phyloP scores from a whole-genome alignment of 2,329 filamentous ascomycete genomes.

The Periconia macrospinosa region DNA sequence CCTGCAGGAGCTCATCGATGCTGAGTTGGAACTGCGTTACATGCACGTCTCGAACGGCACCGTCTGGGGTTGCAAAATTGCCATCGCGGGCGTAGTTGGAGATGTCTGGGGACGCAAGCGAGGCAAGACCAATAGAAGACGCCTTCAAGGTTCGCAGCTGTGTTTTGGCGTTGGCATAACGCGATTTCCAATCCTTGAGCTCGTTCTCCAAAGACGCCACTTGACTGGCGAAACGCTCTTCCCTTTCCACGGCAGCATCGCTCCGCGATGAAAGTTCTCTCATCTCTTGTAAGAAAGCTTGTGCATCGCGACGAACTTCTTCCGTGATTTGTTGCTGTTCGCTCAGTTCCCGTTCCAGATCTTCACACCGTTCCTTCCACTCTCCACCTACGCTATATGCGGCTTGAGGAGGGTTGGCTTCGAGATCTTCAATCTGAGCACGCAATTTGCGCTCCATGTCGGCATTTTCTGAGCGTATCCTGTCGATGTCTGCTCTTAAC shows the following conservation, averaged over 20 bases:
- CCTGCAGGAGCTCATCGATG: constrained; percentile 84
- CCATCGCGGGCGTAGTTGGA: constrained; percentile 66
- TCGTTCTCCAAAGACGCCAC: constrained; percentile 79
- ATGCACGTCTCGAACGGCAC: constrained; percentile 86
- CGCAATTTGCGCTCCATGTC: constrained; percentile 64
- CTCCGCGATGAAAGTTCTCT: constrained; percentile 79
- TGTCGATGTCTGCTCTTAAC: constrained; percentile 77
- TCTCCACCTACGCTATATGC: constrained; percentile 24
- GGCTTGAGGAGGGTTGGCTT: constrained; percentile 27
- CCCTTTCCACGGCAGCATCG: constrained; percentile 75
- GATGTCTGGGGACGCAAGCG: constrained; percentile 62
- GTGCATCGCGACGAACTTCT: constrained; percentile 82
- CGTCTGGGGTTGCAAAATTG: constrained; percentile 69
- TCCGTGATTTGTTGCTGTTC: constrained; percentile 83
- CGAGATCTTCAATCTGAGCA: constrained; percentile 61
- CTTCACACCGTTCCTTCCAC: constrained; percentile 44
- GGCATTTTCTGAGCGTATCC: constrained; percentile 69
- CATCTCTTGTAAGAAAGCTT: constrained; percentile 87
- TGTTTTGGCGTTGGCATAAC: constrained; percentile 85
- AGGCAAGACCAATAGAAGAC: constrained; percentile 74
- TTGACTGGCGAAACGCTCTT: constrained; percentile 74
- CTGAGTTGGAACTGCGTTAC: constrained; percentile 94
- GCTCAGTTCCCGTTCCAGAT: constrained; percentile 62
- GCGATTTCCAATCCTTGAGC: constrained; percentile 84
- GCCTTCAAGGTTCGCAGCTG: constrained; percentile 80